Evolutionary conservation across 257 asterid genomes (phyloP).

Genomic region (Parsonsia alboflavescens): DNA sequence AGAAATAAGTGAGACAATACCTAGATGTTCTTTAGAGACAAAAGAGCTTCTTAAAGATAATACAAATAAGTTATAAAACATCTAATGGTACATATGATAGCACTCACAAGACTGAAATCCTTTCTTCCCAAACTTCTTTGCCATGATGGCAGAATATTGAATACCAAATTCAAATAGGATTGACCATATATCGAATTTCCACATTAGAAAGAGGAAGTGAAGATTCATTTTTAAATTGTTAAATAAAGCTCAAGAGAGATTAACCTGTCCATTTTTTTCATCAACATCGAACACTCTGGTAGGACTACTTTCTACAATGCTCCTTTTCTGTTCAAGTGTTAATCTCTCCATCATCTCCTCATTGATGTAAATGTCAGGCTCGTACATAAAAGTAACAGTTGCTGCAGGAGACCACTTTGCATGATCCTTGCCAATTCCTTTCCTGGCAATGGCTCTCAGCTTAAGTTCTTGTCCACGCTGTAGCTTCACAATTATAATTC

Average conservation of each 20-base stretch:
- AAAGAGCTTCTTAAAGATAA: background rate
- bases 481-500: conserved; percentile 93
- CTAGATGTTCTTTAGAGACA: background rate
- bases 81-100: background rate
- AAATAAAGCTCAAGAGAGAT: conserved; percentile 5
- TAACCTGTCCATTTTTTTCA: conserved; percentile 61
- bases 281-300: conserved; percentile 81
- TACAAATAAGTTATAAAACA: background rate
- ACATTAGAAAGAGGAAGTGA: background rate
- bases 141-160: background rate
- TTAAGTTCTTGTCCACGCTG: conserved; percentile 92
- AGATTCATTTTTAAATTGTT: background rate
- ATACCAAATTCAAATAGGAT: background rate
- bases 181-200: background rate
- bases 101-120: background rate
- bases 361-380: conserved; percentile 84
- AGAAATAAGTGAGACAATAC: background rate
- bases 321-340: conserved; percentile 53
- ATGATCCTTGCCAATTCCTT: conserved; percentile 99
- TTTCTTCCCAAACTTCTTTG: background rate
- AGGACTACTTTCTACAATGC: conserved; percentile 88
- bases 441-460: conserved; percentile 94
- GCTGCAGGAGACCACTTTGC: conserved; percentile 99
- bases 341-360: conserved; percentile 86
- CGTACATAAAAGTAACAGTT: conserved; percentile 96